A percentile compares a stretch with the other conserved stretches of the same genome.
Evolutionary conservation across 1,139 yeast genomes (phyloP).

Genomic region (Diutina sp.): DNA sequence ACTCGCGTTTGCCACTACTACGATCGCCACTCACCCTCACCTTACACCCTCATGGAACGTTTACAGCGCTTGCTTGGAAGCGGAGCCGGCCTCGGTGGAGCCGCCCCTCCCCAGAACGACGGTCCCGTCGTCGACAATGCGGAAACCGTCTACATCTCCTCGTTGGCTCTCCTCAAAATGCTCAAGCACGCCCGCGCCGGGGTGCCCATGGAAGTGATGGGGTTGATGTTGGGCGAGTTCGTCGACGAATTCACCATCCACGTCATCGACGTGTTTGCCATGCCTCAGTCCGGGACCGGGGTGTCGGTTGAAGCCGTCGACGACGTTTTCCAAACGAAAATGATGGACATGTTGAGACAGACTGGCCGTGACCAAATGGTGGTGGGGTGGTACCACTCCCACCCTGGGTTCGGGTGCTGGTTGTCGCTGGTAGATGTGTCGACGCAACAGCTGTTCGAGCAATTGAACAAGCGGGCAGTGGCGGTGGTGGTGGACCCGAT

Average conservation of each 20-base stretch:
- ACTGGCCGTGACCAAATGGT: slow-evolving; percentile 98
- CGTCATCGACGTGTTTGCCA: slow-evolving; percentile 95
- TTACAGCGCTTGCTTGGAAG: slow-evolving; percentile 61
- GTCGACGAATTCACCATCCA: slow-evolving; percentile 96
- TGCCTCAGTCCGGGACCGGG: slow-evolving; percentile 99
- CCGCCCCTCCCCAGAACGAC: slow-evolving; percentile 41
- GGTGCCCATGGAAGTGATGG: slow-evolving; percentile 99
- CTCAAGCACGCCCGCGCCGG: slow-evolving; percentile 98
- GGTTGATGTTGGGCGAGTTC: slow-evolving; percentile 96
- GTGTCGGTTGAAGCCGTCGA: slow-evolving; percentile 99
- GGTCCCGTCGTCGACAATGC: slow-evolving; percentile 86
- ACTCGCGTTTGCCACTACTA: background rate
- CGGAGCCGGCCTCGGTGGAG: slow-evolving; percentile 39
- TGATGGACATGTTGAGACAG: slow-evolving; percentile 99
- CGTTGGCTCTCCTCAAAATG: slow-evolving; percentile 91
- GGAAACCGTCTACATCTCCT: slow-evolving; percentile 92
- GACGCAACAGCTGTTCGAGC: slow-evolving; percentile 96
- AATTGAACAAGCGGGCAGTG: slow-evolving; percentile 85
- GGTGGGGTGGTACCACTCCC: slow-evolving; percentile 99
- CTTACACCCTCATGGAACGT: slow-evolving; percentile 42
- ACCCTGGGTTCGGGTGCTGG: slow-evolving; percentile 99
- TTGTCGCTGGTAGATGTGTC: slow-evolving; percentile 92
- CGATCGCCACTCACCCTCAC: background rate
- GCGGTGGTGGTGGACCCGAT: slow-evolving; percentile 98
- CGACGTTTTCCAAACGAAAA: slow-evolving; percentile 94